Evolutionary conservation across 2,329 filamentous ascomycete species (phyloP).

Genomic region (Thielaviopsis populi): DNA sequence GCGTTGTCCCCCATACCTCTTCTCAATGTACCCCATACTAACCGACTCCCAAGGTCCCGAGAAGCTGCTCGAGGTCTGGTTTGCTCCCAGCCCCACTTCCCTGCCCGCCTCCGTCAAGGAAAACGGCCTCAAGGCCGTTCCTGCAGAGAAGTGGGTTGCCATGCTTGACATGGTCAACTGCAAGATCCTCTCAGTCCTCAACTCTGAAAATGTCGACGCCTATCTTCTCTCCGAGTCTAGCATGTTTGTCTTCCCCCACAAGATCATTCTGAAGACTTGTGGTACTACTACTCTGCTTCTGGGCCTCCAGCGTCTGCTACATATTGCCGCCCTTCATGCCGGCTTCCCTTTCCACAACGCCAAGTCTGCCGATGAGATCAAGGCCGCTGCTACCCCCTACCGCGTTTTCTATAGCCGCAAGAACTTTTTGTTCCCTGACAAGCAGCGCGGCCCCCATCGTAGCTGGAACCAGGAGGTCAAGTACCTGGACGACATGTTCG

Average conservation of each 20-base stretch:
- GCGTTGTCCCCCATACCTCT: neutral
- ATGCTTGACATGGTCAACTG: slow-evolving; percentile 98
- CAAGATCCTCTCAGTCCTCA: slow-evolving; percentile 88
- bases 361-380: slow-evolving; percentile 47
- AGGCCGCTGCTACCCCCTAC: slow-evolving; percentile 72
- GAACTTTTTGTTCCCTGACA: slow-evolving; percentile 92
- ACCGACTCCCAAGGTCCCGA: slow-evolving; percentile 51
- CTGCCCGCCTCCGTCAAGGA: slow-evolving; percentile 56
- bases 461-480: slow-evolving; percentile 97
- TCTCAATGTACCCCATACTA: neutral
- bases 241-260: slow-evolving; percentile 99
- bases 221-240: slow-evolving; percentile 96
- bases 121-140: slow-evolving; percentile 72
- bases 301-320: slow-evolving; percentile 77
- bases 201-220: slow-evolving; percentile 87
- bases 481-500: slow-evolving; percentile 81
- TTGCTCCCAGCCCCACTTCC: slow-evolving; percentile 61
- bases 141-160: slow-evolving; percentile 74
- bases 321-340: slow-evolving; percentile 74
- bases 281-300: slow-evolving; percentile 88
- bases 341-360: slow-evolving; percentile 77
- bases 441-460: slow-evolving; percentile 83
- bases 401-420: slow-evolving; percentile 98
- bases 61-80: slow-evolving; percentile 98
- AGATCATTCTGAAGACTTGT: slow-evolving; percentile 96